Evolutionary conservation across 2,329 filamentous ascomycete genomes (phyloP).

Genomic region (Blastomyces silverae): DNA sequence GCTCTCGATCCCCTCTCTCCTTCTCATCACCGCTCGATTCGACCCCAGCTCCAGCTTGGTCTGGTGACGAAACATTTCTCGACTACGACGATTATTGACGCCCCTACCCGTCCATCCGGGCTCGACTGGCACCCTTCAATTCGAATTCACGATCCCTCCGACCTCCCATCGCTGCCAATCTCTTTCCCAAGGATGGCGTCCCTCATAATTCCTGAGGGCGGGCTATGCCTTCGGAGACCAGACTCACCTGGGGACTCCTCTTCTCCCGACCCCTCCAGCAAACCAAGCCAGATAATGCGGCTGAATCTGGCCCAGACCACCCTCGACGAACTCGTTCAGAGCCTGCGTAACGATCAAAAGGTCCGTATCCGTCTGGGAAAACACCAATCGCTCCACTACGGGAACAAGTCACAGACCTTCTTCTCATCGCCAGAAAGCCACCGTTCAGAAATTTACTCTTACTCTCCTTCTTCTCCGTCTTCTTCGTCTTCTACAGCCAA

Average conservation of each 20-base stretch:
- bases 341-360: slow-evolving; percentile 38
- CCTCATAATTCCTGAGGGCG: slow-evolving; percentile 35
- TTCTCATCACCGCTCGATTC: not conserved
- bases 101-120: slow-evolving; percentile 10
- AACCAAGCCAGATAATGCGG: slow-evolving; percentile 42
- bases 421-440: slow-evolving; percentile 48
- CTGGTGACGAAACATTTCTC: slow-evolving; percentile 6
- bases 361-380: slow-evolving; percentile 45
- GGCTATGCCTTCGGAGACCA: slow-evolving; percentile 37
- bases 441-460: slow-evolving; percentile 53
- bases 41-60: slow-evolving; percentile 14
- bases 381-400: slow-evolving; percentile 51
- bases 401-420: slow-evolving; percentile 51
- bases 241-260: slow-evolving; percentile 26
- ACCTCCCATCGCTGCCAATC: not conserved
- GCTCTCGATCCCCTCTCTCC: slow-evolving; percentile 12
- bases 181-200: slow-evolving; percentile 29
- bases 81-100: slow-evolving; percentile 13
- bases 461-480: slow-evolving; percentile 29
- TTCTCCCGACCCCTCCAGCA: slow-evolving; percentile 27
- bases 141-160: slow-evolving; percentile 22
- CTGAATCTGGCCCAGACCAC: slow-evolving; percentile 41
- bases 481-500: too few species aligned
- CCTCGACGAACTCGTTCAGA: slow-evolving; percentile 43
- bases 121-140: slow-evolving; percentile 26